phyloP scores from a whole-genome alignment of 371 early-diverging fungal genomes.

The Circinella umbellata region DNA sequence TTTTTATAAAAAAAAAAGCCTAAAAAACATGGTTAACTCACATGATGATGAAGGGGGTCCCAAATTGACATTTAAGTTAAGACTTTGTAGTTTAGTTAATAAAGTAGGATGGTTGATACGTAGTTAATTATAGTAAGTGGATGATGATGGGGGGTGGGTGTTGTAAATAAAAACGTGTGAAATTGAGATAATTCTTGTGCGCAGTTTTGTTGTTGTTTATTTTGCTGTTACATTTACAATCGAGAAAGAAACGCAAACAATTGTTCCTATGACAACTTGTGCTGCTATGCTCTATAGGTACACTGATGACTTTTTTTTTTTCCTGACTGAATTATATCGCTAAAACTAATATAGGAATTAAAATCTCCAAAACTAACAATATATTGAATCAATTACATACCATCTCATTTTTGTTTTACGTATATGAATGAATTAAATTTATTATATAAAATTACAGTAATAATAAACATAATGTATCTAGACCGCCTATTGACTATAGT shows the following conservation, averaged over 20 bases:
- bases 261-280: constrained; percentile 4
- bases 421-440: no score
- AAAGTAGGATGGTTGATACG: no score
- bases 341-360: no score
- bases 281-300: not conserved
- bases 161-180: constrained; percentile 9
- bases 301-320: not conserved
- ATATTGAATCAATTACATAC: no score
- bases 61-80: not conserved
- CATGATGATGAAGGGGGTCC: not conserved
- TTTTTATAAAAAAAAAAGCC: not conserved
- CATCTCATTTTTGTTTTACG: no score
- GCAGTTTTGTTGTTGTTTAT: not conserved
- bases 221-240: not conserved
- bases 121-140: no score
- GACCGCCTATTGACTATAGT: not conserved
- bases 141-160: not conserved
- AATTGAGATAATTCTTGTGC: not conserved
- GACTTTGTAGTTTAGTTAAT: no score
- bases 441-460: not conserved
- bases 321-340: not conserved
- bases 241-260: not conserved
- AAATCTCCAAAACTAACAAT: no score
- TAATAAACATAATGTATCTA: not conserved
- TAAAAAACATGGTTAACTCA: not conserved